Percentiles rank a stretch among this genome's conserved stretches.
These are phyloP conservation scores for Vigna unguiculata DNA, from an alignment of 306 rosid genomes.

Conservation along the genomic window DNA sequence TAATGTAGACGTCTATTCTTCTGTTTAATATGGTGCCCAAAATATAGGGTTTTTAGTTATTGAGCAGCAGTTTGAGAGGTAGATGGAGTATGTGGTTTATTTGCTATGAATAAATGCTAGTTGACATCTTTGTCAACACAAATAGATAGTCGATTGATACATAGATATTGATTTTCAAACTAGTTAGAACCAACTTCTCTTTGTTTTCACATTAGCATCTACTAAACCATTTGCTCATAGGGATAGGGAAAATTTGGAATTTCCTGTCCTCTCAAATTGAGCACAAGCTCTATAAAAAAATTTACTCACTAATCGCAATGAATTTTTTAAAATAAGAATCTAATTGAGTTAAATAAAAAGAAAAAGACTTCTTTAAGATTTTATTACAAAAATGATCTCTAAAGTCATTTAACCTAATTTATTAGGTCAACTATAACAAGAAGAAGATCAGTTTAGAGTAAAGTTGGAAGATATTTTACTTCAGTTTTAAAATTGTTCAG, in stretches of 20 bases:
- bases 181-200: slow-evolving; percentile 34
- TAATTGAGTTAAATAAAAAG: too few species aligned
- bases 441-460: not conserved
- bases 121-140: slow-evolving; percentile 24
- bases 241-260: not conserved
- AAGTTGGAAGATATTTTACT: too few species aligned
- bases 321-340: too few species aligned
- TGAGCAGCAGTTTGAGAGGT: slow-evolving; percentile 12
- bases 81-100: slow-evolving; percentile 1
- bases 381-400: too few species aligned
- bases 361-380: too few species aligned
- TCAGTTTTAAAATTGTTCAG: too few species aligned
- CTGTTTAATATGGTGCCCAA: not conserved
- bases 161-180: slow-evolving; percentile 8
- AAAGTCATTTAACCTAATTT: too few species aligned
- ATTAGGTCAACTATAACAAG: not conserved
- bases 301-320: too few species aligned
- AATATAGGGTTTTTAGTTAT: slow-evolving; percentile 13
- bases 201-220: slow-evolving; percentile 29
- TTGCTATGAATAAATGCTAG: not conserved
- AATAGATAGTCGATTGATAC: slow-evolving; percentile 20
- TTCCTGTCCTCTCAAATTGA: not conserved
- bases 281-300: not conserved
- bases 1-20: not conserved
- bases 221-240: not conserved